A percentile compares a stretch with the other conserved stretches of the same genome.
These are phyloP conservation scores for Trichoderma oligosporum DNA, from an alignment of 2,329 filamentous ascomycete genomes.

Conservation along the genomic window DNA sequence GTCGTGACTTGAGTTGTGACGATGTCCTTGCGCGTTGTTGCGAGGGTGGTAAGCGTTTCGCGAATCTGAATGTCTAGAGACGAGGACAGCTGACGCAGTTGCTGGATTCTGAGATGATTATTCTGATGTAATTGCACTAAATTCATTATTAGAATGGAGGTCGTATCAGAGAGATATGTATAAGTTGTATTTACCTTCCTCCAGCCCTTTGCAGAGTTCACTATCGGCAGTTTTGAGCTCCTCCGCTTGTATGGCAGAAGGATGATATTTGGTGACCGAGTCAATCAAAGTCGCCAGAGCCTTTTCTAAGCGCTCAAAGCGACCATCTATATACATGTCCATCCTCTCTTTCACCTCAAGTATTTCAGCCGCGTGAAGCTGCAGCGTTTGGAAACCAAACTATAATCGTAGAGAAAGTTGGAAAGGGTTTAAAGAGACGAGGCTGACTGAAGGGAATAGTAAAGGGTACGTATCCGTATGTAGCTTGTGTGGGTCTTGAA, in stretches of 20 bases:
- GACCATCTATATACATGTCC: slow-evolving; percentile 59
- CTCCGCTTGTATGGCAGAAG: slow-evolving; percentile 61
- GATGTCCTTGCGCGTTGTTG: slow-evolving; percentile 69
- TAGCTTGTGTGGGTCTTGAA: slow-evolving; percentile 23
- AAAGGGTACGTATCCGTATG: background rate
- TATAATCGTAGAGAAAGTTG: background rate
- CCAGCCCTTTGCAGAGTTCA: slow-evolving; percentile 62
- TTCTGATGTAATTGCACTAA: slow-evolving; percentile 70
- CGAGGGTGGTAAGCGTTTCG: slow-evolving; percentile 64
- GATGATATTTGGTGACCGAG: slow-evolving; percentile 79
- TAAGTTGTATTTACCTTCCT: slow-evolving; percentile 57
- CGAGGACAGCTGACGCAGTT: slow-evolving; percentile 63
- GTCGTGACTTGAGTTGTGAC: slow-evolving; percentile 57
- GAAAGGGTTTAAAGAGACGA: slow-evolving; percentile 11
- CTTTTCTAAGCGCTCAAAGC: slow-evolving; percentile 64
- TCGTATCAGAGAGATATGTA: background rate
- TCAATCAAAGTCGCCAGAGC: slow-evolving; percentile 68
- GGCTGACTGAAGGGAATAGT: slow-evolving; percentile 11
- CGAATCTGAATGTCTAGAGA: slow-evolving; percentile 69
- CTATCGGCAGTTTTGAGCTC: slow-evolving; percentile 69
- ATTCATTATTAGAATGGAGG: background rate
- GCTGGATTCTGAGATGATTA: slow-evolving; percentile 65
- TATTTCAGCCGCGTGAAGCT: background rate
- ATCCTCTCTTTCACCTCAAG: slow-evolving; percentile 38
- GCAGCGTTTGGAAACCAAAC: too few relatives aligned